Conservation (phyloP, 2,329 filamentous ascomycete species). For the Zymoseptoria brevis region DNA sequence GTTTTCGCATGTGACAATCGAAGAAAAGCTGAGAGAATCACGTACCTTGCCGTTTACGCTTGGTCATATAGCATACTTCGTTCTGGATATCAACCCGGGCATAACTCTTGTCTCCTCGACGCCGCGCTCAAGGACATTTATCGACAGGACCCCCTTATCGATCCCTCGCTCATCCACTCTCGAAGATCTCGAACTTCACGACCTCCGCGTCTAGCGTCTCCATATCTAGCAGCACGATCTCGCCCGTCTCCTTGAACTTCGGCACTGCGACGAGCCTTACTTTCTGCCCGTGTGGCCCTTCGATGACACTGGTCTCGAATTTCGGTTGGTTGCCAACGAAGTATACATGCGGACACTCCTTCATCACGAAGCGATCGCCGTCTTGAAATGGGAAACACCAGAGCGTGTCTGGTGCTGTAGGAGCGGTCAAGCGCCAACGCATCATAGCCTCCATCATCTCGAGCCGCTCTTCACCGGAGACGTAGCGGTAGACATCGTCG, state of each 20-base stretch:
- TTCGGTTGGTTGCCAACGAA: constrained; percentile 58
- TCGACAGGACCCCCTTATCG: not conserved
- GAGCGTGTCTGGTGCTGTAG: constrained; percentile 90
- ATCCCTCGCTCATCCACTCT: constrained; percentile 1
- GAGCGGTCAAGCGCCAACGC: constrained; percentile 82
- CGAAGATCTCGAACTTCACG: constrained; percentile 49
- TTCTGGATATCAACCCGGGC: not conserved
- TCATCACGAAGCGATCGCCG: constrained; percentile 81
- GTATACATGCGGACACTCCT: constrained; percentile 79
- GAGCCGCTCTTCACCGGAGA: constrained; percentile 62
- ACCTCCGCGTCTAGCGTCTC: constrained; percentile 75
- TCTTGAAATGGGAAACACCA: constrained; percentile 97
- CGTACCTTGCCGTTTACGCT: not conserved
- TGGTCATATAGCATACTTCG: not conserved
- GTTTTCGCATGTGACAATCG: not conserved
- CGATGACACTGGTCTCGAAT: constrained; percentile 53
- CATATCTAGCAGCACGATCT: constrained; percentile 74
- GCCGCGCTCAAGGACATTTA: not conserved
- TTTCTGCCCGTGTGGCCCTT: constrained; percentile 50
- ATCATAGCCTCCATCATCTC: constrained; percentile 93
- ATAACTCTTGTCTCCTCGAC: not conserved
- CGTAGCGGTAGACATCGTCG: constrained; percentile 87
- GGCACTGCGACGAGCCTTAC: constrained; percentile 79
- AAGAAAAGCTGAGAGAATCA: not conserved
- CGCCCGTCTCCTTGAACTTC: constrained; percentile 66